Evolutionary conservation across 352 stramenopile genomes (phyloP), one percentile per base, ranked within the genome.

Genomic region (Aphanomyces stellatus): DNA sequence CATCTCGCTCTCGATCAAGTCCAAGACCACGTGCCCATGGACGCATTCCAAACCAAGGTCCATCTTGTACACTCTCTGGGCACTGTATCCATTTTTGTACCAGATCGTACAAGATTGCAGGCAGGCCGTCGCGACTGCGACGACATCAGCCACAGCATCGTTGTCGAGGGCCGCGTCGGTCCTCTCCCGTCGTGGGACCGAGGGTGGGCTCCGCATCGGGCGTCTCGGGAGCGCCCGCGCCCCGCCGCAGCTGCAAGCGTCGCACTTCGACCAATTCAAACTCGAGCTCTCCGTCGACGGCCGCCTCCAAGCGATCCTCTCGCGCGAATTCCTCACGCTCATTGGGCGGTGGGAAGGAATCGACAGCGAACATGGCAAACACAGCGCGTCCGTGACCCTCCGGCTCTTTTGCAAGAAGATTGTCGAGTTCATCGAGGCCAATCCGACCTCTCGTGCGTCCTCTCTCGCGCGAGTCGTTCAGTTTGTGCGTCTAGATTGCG

Each of bases 361-460:
- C 10, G 55, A 64, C 13, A 10, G 17, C 24, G 37, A 51, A 34
- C 40, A 28, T 7, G 24, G n/a, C 25, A 57, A 27, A 11, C 55
- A 64, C 35, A 62, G 53, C 53, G 4, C 31, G 24, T 46, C 42
- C 53, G 34, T 62, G 15, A 64, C 55, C 19, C 25, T n/a, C 33
- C 55, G 55, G 15, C 37, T 64, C 55, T 64, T 64, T 46, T 64
- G 37, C 35, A 22, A 30, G 55, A 48, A 49, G n/a, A 46, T 64
- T n/a, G 43, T 64, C 22, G 35, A 33, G 22, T 64, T 64, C 30
- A 22, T 64, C 31, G 7, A 35, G 43, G 35, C 55, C 30, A 42
- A 48, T 15, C 53, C 53, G 3, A 46, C 53, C 3, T 43, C 53
- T 11, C 15, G 53, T 62, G 35, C 53, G 53, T 28, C 2, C 19